Percentiles rank a stretch among this genome's conserved stretches.
These are phyloP conservation scores for Pelargonium nanum DNA, from an alignment of 345 rosid species.

Conservation along the genomic window DNA sequence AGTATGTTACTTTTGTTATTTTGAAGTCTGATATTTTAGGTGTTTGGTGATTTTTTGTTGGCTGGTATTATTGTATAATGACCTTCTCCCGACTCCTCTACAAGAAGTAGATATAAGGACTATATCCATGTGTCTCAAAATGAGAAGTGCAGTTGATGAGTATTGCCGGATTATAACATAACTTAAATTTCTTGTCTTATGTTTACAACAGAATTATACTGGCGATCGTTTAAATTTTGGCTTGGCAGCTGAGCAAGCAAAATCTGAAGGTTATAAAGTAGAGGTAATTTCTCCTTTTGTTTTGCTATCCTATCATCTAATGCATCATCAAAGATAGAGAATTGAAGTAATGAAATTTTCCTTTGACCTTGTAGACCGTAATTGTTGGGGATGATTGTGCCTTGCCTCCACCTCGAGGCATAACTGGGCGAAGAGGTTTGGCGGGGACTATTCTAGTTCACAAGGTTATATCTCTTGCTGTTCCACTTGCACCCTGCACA, in stretches of 20 bases:
- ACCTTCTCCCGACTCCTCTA: background rate
- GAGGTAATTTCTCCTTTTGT: slow-evolving; percentile 43
- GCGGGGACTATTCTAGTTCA: slow-evolving; percentile 89
- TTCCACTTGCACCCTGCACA: slow-evolving; percentile 1
- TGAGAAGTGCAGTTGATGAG: background rate
- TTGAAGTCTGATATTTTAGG: background rate
- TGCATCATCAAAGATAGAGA: background rate
- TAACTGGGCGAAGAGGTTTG: slow-evolving; percentile 87
- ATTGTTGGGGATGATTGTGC: slow-evolving; percentile 98
- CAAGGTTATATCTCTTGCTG: slow-evolving; percentile 63
- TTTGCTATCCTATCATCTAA: background rate
- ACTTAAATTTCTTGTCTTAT: background rate
- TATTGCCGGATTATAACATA: background rate
- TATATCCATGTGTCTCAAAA: background rate
- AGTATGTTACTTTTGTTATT: background rate
- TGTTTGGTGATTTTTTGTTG: background rate
- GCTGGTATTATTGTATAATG: background rate
- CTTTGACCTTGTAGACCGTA: slow-evolving; percentile 49
- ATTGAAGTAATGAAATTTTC: slow-evolving; percentile 4
- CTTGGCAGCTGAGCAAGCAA: slow-evolving; percentile 98
- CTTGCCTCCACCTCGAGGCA: slow-evolving; percentile 85
- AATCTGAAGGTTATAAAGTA: slow-evolving; percentile 89
- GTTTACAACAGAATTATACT: slow-evolving; percentile 61
- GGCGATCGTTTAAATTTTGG: slow-evolving; percentile 97
- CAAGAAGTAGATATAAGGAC: background rate